These are phyloP conservation scores for Rubroboletus satanas DNA, from an alignment of 768 basidiomycete genomes.

Conservation along the genomic window DNA sequence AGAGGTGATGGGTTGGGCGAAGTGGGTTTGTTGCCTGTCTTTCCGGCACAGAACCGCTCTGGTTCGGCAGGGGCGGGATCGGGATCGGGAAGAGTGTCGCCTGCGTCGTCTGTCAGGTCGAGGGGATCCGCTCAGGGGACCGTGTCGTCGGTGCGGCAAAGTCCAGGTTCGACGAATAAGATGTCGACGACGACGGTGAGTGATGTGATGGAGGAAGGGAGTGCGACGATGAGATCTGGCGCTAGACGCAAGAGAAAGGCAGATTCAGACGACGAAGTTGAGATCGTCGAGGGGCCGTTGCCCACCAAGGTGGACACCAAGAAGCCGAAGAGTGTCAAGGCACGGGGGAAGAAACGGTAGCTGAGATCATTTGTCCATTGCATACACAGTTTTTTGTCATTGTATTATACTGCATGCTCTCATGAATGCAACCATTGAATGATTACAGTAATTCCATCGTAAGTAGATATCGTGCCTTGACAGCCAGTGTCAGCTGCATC, in stretches of 20 bases:
- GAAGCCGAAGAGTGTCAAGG: slow-evolving; percentile 30
- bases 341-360: slow-evolving; percentile 43
- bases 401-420: too few species aligned
- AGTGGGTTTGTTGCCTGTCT: slow-evolving; percentile 25
- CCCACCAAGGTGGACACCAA: slow-evolving; percentile 37
- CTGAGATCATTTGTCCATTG: neutral
- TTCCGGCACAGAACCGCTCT: slow-evolving; percentile 14
- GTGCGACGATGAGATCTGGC: neutral
- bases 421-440: neutral
- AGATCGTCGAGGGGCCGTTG: slow-evolving; percentile 47
- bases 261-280: slow-evolving; percentile 52
- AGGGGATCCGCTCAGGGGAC: slow-evolving; percentile 29
- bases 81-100: slow-evolving; percentile 40
- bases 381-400: neutral
- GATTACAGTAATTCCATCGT: too few species aligned
- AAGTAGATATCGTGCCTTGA: too few species aligned
- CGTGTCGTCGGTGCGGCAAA: slow-evolving; percentile 38
- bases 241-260: slow-evolving; percentile 48
- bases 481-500: too few species aligned
- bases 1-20: slow-evolving; percentile 31
- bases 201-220: slow-evolving; percentile 45
- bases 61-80: slow-evolving; percentile 10
- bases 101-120: slow-evolving; percentile 49
- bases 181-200: slow-evolving; percentile 42
- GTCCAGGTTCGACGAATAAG: slow-evolving; percentile 44